Base-by-base conservation (phyloP, 176 grass and related monocot species). In the Oryza rufipogon region DNA sequence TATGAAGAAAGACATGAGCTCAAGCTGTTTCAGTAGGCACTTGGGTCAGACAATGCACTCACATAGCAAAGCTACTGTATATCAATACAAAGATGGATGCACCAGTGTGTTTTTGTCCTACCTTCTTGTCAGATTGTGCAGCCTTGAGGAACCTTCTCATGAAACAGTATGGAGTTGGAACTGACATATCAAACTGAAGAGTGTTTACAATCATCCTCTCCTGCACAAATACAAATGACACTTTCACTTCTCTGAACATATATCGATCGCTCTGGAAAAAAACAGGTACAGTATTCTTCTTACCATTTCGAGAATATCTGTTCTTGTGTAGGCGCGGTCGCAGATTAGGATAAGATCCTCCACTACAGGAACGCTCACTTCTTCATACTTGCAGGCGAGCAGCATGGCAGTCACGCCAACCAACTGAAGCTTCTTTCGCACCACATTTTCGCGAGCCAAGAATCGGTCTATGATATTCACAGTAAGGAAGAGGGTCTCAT, bases 311-410 rank as follows among this genome's bases (percentile, higher is more conserved):
- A 98, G 87, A 77, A 98, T 84, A 58, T 98, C 96, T 23, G 79
- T 33, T 39, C 95, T 85, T 48, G 95, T 87, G 68, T 98, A 98
- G 15, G 89, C 92, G 0, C 91, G 89, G 8, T 98, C 91, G 2
- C 92, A 93, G 38, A 98, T 95, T 11, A 98, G 48, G 79, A 98
- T 93, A 32, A 98, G 88, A 66, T 98, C 95, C 32, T 98, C 91
- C 3, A 98, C 92, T 1, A 90, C 80, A 0, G 91, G 95, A 15
- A 95, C 87, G 0, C 79, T 89, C 1, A 98, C 96, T 66, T 98
- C 96, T 70, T 98, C 96, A 9, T 98, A 98, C 58, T 98, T 98
- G 74, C 96, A 98, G 0, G 96, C 91, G 19, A 98, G 93, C 61
- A 98, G 51, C 85, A 98, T 90, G 65, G 96, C 96, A 2, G 96